Conservation (phyloP, 495 filamentous ascomycete species). For the Choiromyces venosus region DNA sequence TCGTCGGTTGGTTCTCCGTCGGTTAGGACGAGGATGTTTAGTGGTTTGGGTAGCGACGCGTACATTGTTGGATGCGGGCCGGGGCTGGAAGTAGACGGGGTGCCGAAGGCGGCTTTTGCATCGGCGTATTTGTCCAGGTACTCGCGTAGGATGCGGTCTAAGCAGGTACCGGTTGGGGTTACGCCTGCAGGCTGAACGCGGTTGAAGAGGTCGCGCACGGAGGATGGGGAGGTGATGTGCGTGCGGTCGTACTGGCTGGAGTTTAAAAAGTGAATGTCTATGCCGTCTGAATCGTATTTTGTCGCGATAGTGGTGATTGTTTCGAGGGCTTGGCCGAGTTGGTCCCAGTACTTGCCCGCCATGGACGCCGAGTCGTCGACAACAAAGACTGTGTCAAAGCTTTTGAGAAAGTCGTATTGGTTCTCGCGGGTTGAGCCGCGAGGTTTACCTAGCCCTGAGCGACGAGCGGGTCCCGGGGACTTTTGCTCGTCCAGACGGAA, state of each 20-base stretch:
- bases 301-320: conserved; percentile 83
- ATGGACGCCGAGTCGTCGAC: conserved; percentile 88
- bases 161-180: conserved; percentile 70
- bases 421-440: conserved; percentile 49
- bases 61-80: conserved; percentile 1
- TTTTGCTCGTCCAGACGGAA: neutral
- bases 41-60: conserved; percentile 53
- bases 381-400: conserved; percentile 87
- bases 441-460: neutral
- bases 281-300: conserved; percentile 75
- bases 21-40: conserved; percentile 92
- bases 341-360: conserved; percentile 69
- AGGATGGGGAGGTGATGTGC: conserved; percentile 26
- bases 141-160: conserved; percentile 66
- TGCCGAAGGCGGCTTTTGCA: conserved; percentile 10
- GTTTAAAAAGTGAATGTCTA: conserved; percentile 94
- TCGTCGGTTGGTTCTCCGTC: conserved; percentile 85
- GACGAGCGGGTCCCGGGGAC: neutral
- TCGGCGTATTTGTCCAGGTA: conserved; percentile 51
- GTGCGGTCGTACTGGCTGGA: conserved; percentile 38
- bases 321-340: conserved; percentile 65
- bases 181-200: conserved; percentile 57
- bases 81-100: conserved; percentile 6
- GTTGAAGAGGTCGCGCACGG: conserved; percentile 62
- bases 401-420: conserved; percentile 72